phyloP scores from a whole-genome alignment of 2,329 filamentous ascomycete genomes.

The Fusarium chuoi region DNA sequence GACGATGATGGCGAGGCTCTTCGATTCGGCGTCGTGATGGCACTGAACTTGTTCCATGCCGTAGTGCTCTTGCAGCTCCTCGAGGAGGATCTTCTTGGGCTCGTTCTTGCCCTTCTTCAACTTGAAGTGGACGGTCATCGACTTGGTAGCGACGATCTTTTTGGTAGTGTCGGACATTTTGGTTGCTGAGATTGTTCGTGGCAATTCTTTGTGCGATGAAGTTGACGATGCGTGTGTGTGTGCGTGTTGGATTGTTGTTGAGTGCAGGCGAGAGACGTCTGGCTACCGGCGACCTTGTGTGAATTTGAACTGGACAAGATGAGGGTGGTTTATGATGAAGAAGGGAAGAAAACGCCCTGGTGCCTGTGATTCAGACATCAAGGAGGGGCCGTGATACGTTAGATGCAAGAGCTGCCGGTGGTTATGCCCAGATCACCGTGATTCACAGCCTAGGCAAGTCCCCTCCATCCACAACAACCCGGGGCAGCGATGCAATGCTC shows the following conservation, averaged over 20 bases:
- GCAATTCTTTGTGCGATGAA: background rate
- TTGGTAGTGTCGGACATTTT: background rate
- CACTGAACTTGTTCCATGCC: background rate
- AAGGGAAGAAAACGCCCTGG: fast-evolving
- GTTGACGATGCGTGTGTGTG: background rate
- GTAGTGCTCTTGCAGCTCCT: background rate
- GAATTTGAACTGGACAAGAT: background rate
- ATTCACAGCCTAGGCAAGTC: background rate
- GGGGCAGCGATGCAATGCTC: fast-evolving
- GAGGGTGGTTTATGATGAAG: background rate
- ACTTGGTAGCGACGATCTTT: background rate
- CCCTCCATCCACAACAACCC: background rate
- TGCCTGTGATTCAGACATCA: fast-evolving
- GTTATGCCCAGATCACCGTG: fast-evolving
- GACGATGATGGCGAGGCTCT: background rate
- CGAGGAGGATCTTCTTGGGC: background rate
- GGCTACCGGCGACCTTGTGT: background rate
- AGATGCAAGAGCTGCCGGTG: background rate
- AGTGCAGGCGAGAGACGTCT: background rate
- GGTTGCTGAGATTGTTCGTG: background rate
- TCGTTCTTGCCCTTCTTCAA: background rate
- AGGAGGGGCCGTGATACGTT: too few species aligned
- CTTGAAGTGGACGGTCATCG: background rate
- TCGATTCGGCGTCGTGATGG: background rate
- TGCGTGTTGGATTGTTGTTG: background rate